These are phyloP conservation scores for Globisporangium okanoganense DNA, from an alignment of 352 stramenopile species.

Conservation along the genomic window DNA sequence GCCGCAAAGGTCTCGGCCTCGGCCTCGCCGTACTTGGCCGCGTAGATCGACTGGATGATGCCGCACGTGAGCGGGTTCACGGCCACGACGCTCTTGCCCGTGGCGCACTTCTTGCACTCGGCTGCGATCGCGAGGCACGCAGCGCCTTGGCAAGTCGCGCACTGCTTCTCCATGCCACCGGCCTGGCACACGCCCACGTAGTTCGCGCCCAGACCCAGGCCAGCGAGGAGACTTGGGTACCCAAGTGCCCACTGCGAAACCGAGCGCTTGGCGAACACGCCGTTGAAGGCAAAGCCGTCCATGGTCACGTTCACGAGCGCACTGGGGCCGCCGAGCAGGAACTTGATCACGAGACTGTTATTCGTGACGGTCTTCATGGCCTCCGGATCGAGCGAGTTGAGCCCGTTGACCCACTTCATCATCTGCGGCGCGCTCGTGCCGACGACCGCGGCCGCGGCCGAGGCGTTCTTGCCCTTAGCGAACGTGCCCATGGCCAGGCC, in stretches of 20 bases:
- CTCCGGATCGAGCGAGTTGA: slow-evolving; percentile 68
- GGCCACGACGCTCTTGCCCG: slow-evolving; percentile 32
- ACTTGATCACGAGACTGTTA: slow-evolving; percentile 36
- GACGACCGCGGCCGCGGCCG: slow-evolving; percentile 24
- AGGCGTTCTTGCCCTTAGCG: slow-evolving; percentile 19
- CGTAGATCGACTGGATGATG: slow-evolving; percentile 38
- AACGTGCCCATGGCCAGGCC: slow-evolving; percentile 46
- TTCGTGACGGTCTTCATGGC: slow-evolving; percentile 58
- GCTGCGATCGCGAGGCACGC: slow-evolving; percentile 32
- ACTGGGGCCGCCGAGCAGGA: slow-evolving; percentile 25
- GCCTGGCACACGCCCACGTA: slow-evolving; percentile 46
- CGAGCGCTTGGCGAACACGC: slow-evolving; percentile 53
- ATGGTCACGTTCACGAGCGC: slow-evolving; percentile 44
- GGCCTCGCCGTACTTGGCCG: slow-evolving; percentile 28
- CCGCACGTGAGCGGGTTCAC: slow-evolving; percentile 42
- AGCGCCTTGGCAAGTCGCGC: slow-evolving; percentile 30
- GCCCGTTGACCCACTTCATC: slow-evolving; percentile 71
- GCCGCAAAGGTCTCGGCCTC: slow-evolving; percentile 33
- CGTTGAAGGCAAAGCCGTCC: slow-evolving; percentile 71
- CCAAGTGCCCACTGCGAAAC: slow-evolving; percentile 64
- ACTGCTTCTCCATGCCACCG: slow-evolving; percentile 35
- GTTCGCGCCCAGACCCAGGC: slow-evolving; percentile 47
- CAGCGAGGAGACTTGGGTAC: slow-evolving; percentile 67
- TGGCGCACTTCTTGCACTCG: slow-evolving; percentile 35
- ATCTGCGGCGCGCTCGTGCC: slow-evolving; percentile 44